Evolutionary conservation across 2,329 filamentous ascomycete genomes (phyloP), one percentile per base, ranked within the genome.

Genomic region (Alternaria tenuissima): DNA sequence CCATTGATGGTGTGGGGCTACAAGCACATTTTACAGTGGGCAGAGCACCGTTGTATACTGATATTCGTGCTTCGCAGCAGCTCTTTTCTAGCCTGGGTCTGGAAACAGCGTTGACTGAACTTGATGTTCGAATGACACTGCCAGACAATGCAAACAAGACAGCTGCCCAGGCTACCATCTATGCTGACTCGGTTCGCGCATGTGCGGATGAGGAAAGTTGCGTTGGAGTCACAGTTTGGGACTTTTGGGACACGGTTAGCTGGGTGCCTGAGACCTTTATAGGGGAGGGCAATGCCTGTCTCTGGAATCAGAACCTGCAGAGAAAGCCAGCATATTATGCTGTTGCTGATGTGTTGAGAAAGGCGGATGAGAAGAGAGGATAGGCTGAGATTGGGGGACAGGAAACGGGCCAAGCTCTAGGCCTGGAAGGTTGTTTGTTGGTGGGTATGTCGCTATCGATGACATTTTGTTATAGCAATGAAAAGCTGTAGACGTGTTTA

Each of bases 1-100:
- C 80, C 41, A 87, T 90, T 63, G 85, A 90, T 63, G 87, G 88
- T 54, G 82, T 90, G 5, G 88, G 88, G 14, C 79, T 89, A 67
- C 87, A 90, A 71, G 83, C 79, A 7, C 88, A 90, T 74, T 83
- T 89, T 52, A 84, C 86, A 57, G 84, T 85, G 7, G 85, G 86
- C 67, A 67, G 72, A n/a, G 81, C 84, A 1, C 83, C 86, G 0
- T 76, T 72, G 42, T 81, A 82, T 63, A 76, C 78, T 36, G 59
- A 73, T 12, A 79, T 85, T 44, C 77, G 79, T 32, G 77, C 79
- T 0, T 81, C 82, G 14, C 83, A 88, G 79, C 60, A 59, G 48
- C 78, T 82, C 42, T 89, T 86, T 78, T 81, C 81, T 2, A 76
- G 79, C 1, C 80, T 86, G 2, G 82, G 81, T 5, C 76, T 87